These are phyloP conservation scores for Entrophospora sp. DNA, from an alignment of 192 early-diverging fungal genomes.

Conservation along the genomic window DNA sequence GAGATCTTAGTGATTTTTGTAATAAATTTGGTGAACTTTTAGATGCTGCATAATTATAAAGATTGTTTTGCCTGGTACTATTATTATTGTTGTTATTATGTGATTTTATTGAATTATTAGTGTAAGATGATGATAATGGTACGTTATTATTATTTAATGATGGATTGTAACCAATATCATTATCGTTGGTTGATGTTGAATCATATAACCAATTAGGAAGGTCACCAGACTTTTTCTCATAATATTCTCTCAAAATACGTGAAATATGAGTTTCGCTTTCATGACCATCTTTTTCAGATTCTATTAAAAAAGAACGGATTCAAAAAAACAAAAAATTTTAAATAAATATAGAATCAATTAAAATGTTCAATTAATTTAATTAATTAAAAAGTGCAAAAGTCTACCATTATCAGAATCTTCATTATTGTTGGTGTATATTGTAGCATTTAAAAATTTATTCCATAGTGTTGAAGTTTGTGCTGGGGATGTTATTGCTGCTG, in stretches of 20 bases:
- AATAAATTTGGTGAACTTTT: too few relatives aligned
- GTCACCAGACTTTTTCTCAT: slow-evolving; percentile 32
- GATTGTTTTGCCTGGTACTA: too few relatives aligned
- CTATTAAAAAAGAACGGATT: slow-evolving; percentile 28
- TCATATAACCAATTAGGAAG: slow-evolving; percentile 20
- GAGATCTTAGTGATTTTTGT: too few relatives aligned
- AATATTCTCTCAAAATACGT: slow-evolving; percentile 40
- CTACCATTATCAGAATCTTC: slow-evolving; percentile 17
- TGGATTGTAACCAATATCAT: background rate
- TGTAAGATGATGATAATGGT: background rate
- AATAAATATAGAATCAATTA: background rate
- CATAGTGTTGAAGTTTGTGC: background rate
- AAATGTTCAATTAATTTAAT: background rate
- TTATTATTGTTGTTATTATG: too few relatives aligned
- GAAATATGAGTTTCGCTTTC: slow-evolving; percentile 50
- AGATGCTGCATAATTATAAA: too few relatives aligned
- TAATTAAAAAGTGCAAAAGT: too few relatives aligned
- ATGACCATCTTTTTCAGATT: slow-evolving; percentile 47
- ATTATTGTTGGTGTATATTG: background rate
- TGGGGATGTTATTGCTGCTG: background rate
- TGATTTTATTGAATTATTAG: too few relatives aligned
- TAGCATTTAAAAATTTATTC: slow-evolving; percentile 9
- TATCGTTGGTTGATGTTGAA: background rate
- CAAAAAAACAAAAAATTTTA: background rate
- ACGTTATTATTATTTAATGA: background rate